These are phyloP conservation scores for Puccinia coronata DNA, from an alignment of 1,284 basidiomycete species.

Conservation along the genomic window DNA sequence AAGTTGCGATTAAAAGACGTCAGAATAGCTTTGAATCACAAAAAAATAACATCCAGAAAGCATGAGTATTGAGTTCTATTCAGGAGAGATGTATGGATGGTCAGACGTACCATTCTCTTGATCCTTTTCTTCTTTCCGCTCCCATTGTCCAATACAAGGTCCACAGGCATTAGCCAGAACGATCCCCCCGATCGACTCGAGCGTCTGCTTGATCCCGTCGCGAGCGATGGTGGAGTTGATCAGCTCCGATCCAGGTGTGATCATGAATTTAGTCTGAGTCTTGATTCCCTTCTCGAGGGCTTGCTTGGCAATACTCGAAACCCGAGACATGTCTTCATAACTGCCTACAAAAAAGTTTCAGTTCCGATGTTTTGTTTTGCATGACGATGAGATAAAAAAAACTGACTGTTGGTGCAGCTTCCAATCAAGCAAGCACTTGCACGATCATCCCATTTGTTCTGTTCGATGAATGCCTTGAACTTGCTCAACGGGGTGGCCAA, in stretches of 20 bases:
- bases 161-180: constrained; percentile 98
- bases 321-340: constrained; percentile 99
- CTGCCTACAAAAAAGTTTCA: not conserved
- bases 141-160: constrained; percentile 99
- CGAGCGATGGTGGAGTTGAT: constrained; percentile 95
- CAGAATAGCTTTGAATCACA: constrained; percentile 70
- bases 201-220: constrained; percentile 85
- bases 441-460: constrained; percentile 92
- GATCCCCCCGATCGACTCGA: constrained; percentile 84
- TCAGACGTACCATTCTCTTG: constrained; percentile 4
- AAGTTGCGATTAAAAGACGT: constrained; percentile 99
- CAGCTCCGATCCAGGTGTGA: constrained; percentile 98
- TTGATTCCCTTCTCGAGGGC: constrained; percentile 81
- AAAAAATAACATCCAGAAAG: not conserved
- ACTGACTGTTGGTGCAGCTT: constrained; percentile 79
- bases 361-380: not conserved
- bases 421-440: constrained; percentile 90
- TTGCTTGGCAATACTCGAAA: constrained; percentile 88
- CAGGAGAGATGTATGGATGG: not conserved
- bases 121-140: constrained; percentile 70
- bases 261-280: constrained; percentile 91
- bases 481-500: constrained; percentile 90
- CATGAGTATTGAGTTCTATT: not conserved
- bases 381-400: constrained; percentile 67
- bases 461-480: constrained; percentile 86